Conservation (phyloP, 495 filamentous ascomycete genomes). For the Podospora pseudoanserina region DNA sequence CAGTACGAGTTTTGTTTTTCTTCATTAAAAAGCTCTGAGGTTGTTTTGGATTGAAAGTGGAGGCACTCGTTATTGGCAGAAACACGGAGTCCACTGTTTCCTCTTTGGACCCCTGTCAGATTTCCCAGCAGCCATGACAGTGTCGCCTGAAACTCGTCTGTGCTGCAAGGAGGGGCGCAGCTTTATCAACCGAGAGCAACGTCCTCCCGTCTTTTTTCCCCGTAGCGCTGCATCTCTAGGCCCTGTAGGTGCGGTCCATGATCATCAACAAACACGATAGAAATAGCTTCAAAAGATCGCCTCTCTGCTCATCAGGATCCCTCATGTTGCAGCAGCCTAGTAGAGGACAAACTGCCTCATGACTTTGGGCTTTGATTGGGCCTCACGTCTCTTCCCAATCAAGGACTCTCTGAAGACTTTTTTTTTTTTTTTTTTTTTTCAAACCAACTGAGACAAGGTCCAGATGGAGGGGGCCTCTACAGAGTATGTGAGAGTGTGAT, state of each 20-base stretch:
- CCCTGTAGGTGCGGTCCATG: not conserved
- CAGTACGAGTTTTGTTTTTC: not conserved
- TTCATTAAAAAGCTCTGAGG: conserved; percentile 20
- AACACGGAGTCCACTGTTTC: conserved; percentile 25
- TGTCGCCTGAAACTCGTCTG: conserved; percentile 37
- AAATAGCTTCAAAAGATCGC: conserved; percentile 17
- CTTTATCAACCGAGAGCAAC: conserved; percentile 17
- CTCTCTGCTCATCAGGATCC: not conserved
- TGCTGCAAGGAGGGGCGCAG: conserved; percentile 26
- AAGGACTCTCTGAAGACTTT: not conserved
- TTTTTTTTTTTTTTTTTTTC: not conserved
- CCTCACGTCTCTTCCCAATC: not conserved
- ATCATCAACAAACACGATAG: conserved; percentile 17
- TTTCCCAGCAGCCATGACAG: conserved; percentile 24
- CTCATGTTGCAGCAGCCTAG: not conserved
- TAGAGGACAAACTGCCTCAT: not conserved
- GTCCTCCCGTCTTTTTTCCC: not conserved
- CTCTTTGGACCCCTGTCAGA: conserved; percentile 22
- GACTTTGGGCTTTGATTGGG: not conserved
- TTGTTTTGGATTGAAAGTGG: conserved; percentile 33
- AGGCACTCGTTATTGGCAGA: conserved; percentile 23
- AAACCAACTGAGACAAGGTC: conserved; percentile 15
- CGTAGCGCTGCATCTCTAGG: not conserved
- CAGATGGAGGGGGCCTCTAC: not conserved
- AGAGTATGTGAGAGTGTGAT: not conserved